These are phyloP conservation scores for Trichoderma sp. DNA, from an alignment of 2,329 filamentous ascomycete genomes.

Conservation along the genomic window DNA sequence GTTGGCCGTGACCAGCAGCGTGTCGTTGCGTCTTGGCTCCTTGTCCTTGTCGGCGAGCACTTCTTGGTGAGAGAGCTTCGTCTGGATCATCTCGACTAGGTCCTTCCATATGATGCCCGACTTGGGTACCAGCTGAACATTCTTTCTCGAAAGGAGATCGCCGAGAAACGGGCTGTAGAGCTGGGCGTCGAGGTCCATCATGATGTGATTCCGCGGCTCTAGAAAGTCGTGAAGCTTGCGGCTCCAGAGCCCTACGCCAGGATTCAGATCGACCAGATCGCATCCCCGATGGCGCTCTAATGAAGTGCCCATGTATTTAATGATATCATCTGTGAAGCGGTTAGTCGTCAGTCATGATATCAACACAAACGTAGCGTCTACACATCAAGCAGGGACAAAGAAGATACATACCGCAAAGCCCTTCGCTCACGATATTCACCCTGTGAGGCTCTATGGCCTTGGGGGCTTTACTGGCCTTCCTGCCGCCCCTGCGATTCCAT, in stretches of 20 bases:
- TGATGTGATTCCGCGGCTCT: conserved; percentile 76
- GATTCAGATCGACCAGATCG: conserved; percentile 85
- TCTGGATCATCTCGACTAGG: conserved; percentile 55
- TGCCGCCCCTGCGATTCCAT: conserved; percentile 33
- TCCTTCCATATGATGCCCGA: conserved; percentile 64
- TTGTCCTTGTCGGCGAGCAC: conserved; percentile 41
- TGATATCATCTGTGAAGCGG: conserved; percentile 60
- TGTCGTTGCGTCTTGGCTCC: conserved; percentile 63
- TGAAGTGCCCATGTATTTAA: conserved; percentile 69
- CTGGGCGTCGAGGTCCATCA: conserved; percentile 71
- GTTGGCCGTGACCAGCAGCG: conserved; percentile 73
- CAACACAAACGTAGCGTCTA: too few relatives aligned
- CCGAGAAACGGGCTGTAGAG: conserved; percentile 64
- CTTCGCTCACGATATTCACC: conserved; percentile 56
- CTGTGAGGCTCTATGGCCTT: conserved; percentile 41
- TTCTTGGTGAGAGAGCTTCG: conserved; percentile 59
- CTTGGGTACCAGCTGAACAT: conserved; percentile 55
- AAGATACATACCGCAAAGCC: conserved; percentile 50
- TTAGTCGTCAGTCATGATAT: not conserved
- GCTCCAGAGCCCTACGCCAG: conserved; percentile 79
- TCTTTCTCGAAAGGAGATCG: conserved; percentile 54
- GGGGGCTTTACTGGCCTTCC: conserved; percentile 26
- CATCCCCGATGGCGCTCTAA: conserved; percentile 73
- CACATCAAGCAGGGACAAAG: not conserved
- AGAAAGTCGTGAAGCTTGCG: conserved; percentile 72